Evolutionary conservation across 2,329 filamentous ascomycete genomes (phyloP).

Genomic region (Colletotrichum orbiculare): DNA sequence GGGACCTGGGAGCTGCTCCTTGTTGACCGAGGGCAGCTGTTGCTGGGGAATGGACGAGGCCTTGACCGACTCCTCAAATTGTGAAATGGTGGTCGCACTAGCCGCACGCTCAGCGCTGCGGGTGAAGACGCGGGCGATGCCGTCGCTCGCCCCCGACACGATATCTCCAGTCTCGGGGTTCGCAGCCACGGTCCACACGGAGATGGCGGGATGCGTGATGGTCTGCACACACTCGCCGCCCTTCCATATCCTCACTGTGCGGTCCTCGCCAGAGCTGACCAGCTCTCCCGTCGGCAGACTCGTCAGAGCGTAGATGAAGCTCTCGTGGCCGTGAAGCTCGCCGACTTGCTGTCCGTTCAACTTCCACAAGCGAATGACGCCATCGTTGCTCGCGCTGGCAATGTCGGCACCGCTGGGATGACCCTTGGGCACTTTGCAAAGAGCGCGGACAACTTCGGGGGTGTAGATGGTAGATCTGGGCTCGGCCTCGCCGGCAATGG

Average conservation of each 20-base stretch:
- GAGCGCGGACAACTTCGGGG: slow-evolving; percentile 86
- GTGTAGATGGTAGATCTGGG: slow-evolving; percentile 69
- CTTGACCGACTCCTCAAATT: slow-evolving; percentile 86
- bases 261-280: slow-evolving; percentile 91
- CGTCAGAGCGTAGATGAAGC: slow-evolving; percentile 90
- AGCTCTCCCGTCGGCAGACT: slow-evolving; percentile 85
- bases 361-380: slow-evolving; percentile 88
- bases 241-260: slow-evolving; percentile 92
- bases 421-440: slow-evolving; percentile 80
- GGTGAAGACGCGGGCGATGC: slow-evolving; percentile 85
- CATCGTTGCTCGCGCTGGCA: slow-evolving; percentile 94
- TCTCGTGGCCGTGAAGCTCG: slow-evolving; percentile 88
- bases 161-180: slow-evolving; percentile 89
- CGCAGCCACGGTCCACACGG: slow-evolving; percentile 92
- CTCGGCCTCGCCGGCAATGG: slow-evolving; percentile 65
- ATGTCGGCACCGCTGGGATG: slow-evolving; percentile 91
- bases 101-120: slow-evolving; percentile 77
- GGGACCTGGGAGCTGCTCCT: slow-evolving; percentile 88
- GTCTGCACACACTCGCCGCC: slow-evolving; percentile 88
- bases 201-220: slow-evolving; percentile 96
- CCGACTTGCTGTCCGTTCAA: slow-evolving; percentile 80
- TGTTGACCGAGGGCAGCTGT: slow-evolving; percentile 85
- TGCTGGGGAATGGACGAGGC: slow-evolving; percentile 89
- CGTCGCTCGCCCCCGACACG: slow-evolving; percentile 92
- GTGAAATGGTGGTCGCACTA: slow-evolving; percentile 71